Percentiles rank a stretch among this genome's conserved stretches.
These are phyloP conservation scores for Anisodus tanguticus DNA, from an alignment of 257 asterid genomes.

Conservation along the genomic window DNA sequence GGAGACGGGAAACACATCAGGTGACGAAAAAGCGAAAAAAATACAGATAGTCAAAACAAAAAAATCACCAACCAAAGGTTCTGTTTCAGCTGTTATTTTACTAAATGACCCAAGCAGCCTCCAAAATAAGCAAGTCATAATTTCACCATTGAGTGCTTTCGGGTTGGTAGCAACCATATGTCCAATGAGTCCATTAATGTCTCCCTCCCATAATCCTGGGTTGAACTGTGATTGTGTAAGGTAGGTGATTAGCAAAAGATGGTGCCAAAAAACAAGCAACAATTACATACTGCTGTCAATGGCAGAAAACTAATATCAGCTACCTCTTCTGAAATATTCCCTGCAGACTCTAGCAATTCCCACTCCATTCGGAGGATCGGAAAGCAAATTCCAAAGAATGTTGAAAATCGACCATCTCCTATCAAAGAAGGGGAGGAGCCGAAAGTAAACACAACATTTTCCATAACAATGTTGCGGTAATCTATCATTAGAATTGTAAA, in stretches of 20 bases:
- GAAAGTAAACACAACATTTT: constrained; percentile 16
- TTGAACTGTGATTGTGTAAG: constrained; percentile 50
- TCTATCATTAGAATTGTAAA: neutral
- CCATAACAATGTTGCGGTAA: neutral
- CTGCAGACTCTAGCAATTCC: constrained; percentile 59
- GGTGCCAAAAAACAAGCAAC: constrained; percentile 11
- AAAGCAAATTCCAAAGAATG: constrained; percentile 55
- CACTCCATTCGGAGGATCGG: constrained; percentile 68
- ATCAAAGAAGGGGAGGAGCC: constrained; percentile 7
- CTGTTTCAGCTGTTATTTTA: constrained; percentile 50
- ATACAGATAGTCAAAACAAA: constrained; percentile 6
- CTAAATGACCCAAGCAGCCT: constrained; percentile 64
- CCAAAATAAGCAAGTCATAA: constrained; percentile 66
- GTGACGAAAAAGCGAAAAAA: neutral
- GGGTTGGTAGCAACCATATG: constrained; percentile 47
- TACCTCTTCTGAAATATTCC: constrained; percentile 30
- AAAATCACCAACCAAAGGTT: constrained; percentile 55
- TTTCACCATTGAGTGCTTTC: constrained; percentile 59
- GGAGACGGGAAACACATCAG: constrained; percentile 30
- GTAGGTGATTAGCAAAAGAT: constrained; percentile 30
- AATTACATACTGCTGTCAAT: constrained; percentile 7
- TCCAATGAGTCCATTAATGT: constrained; percentile 57
- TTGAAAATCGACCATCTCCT: constrained; percentile 43
- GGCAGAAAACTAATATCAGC: constrained; percentile 25
- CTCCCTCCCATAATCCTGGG: constrained; percentile 50